phyloP scores from a whole-genome alignment of 2,329 filamentous ascomycete genomes.

The Verticillium nubilum region DNA sequence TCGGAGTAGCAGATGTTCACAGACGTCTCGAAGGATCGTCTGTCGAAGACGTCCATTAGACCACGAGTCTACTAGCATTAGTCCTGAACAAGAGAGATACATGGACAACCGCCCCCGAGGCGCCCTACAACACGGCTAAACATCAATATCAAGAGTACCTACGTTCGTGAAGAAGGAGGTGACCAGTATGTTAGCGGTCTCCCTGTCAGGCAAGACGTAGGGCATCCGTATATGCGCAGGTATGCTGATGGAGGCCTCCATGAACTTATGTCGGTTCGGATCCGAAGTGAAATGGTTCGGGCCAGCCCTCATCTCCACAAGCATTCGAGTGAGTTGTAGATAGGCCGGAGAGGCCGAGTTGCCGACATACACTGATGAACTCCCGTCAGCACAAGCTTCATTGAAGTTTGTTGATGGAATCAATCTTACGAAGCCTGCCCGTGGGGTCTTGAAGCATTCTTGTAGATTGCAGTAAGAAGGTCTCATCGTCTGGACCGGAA shows the following conservation, averaged over 20 bases:
- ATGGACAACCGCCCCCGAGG: not conserved
- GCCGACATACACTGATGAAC: conserved; percentile 49
- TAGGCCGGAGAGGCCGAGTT: conserved; percentile 58
- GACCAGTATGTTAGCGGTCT: conserved; percentile 47
- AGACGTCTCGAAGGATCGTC: conserved; percentile 38
- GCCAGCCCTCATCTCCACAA: conserved; percentile 50
- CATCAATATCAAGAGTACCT: conserved; percentile 12
- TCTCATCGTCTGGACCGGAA: conserved; percentile 48
- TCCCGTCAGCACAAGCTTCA: conserved; percentile 7
- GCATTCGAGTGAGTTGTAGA: conserved; percentile 55
- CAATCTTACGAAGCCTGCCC: conserved; percentile 48
- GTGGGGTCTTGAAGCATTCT: conserved; percentile 56
- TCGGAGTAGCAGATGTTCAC: conserved; percentile 50
- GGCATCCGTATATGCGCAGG: conserved; percentile 39
- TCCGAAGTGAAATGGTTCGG: conserved; percentile 53
- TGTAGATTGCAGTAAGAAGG: conserved; percentile 46
- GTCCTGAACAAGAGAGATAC: conserved; percentile 34
- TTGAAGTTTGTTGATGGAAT: conserved; percentile 8
- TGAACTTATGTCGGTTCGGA: conserved; percentile 49
- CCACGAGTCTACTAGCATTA: conserved; percentile 30
- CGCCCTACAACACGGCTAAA: not conserved
- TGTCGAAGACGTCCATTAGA: conserved; percentile 55
- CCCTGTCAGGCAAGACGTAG: conserved; percentile 48
- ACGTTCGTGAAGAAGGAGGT: conserved; percentile 59
- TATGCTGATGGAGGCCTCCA: conserved; percentile 46